phyloP scores from a whole-genome alignment of 306 rosid species.

The Canavalia ensiformis region DNA sequence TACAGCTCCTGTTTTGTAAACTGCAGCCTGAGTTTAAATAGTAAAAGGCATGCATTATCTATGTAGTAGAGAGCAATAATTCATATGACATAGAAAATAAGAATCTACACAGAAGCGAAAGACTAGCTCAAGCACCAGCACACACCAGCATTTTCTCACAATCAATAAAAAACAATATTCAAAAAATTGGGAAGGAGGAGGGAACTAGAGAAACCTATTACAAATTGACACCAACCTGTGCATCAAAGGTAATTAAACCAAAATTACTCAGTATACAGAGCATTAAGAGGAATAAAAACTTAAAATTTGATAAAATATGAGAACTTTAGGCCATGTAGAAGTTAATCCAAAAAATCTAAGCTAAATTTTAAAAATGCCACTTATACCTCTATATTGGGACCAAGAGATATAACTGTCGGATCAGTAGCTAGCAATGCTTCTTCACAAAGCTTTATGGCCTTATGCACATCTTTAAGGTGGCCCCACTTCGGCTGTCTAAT shows the following conservation, averaged over 20 bases:
- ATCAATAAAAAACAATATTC: conserved; percentile 23
- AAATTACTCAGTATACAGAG: too few species aligned
- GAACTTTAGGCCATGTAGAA: background rate
- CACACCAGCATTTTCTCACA: conserved; percentile 1
- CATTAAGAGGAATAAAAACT: background rate
- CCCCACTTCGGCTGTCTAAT: conserved; percentile 97
- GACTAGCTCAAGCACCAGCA: background rate
- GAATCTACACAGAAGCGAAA: background rate
- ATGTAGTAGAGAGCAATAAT: background rate
- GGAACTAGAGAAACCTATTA: background rate
- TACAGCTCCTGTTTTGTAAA: conserved; percentile 71
- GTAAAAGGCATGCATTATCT: conserved; percentile 7
- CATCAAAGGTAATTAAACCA: too few species aligned
- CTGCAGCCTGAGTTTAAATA: conserved; percentile 70
- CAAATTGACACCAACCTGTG: background rate
- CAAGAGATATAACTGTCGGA: conserved; percentile 75
- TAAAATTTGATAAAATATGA: conserved; percentile 28
- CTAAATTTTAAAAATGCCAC: background rate
- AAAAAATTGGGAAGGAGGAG: background rate
- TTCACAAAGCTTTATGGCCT: conserved; percentile 88
- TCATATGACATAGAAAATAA: conserved; percentile 26
- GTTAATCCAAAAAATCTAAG: conserved; percentile 13
- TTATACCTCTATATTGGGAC: conserved; percentile 79
- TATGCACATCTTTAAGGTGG: conserved; percentile 87
- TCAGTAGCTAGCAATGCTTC: conserved; percentile 79